Percentiles rank a stretch among this genome's conserved stretches.
These are phyloP conservation scores for Bodo saltans DNA, from an alignment of 78 protist species.

Conservation along the genomic window DNA sequence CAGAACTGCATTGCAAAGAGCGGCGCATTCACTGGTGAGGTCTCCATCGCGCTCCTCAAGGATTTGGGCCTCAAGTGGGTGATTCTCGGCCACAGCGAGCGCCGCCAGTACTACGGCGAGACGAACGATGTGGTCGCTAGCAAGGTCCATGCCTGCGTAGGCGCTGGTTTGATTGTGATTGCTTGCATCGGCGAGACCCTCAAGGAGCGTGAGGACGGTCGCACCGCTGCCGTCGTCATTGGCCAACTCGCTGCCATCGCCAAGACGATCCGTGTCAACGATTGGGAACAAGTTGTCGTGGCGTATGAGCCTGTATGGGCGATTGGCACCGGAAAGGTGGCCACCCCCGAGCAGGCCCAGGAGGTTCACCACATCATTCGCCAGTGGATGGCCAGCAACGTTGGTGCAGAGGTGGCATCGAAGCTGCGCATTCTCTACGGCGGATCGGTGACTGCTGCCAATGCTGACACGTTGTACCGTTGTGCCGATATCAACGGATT, in stretches of 20 bases:
- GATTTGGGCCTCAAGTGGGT: constrained; percentile 79
- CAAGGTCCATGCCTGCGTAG: constrained; percentile 65
- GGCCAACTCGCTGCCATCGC: constrained; percentile 60
- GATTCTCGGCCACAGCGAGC: constrained; percentile 96
- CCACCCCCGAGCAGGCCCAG: constrained; percentile 92
- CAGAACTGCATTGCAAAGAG: constrained; percentile 29
- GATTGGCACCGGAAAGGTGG: constrained; percentile 97
- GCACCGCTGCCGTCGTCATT: constrained; percentile 54
- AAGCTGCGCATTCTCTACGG: constrained; percentile 90
- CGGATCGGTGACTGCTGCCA: constrained; percentile 85
- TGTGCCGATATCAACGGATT: constrained; percentile 94
- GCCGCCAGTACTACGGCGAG: constrained; percentile 87
- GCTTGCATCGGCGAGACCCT: constrained; percentile 93
- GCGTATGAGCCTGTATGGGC: constrained; percentile 99
- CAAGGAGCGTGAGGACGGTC: constrained; percentile 77
- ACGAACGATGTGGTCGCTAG: constrained; percentile 46
- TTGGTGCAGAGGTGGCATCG: constrained; percentile 60
- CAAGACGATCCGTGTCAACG: constrained; percentile 28
- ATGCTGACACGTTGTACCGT: constrained; percentile 46
- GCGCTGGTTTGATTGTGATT: constrained; percentile 78
- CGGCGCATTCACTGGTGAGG: constrained; percentile 92
- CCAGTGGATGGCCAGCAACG: constrained; percentile 53
- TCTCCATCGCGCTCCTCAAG: constrained; percentile 40
- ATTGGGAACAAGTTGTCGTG: constrained; percentile 72
- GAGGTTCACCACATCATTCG: constrained; percentile 65